Evolutionary conservation across 805 yeast species (phyloP).

Genomic region (Lipomyces mesembrius): DNA sequence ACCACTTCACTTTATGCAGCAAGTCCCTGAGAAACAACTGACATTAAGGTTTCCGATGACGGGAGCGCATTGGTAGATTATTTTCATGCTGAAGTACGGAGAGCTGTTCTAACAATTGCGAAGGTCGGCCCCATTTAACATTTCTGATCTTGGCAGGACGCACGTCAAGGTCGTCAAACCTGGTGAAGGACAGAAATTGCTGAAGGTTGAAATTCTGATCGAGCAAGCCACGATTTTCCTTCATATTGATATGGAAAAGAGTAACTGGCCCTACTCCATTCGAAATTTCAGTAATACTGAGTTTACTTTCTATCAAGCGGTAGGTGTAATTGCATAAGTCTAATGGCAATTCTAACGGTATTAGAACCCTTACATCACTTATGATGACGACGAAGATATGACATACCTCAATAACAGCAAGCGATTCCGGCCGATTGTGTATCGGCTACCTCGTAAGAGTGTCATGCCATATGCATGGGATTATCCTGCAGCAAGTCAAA

Average conservation of each 20-base stretch:
- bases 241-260: conserved; percentile 69
- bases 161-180: conserved; percentile 70
- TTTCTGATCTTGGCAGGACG: conserved; percentile 82
- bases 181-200: conserved; percentile 62
- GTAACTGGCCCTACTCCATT: conserved; percentile 90
- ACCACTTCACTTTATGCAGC: conserved; percentile 59
- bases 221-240: conserved; percentile 84
- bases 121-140: conserved; percentile 90
- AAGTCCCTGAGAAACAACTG: conserved; percentile 61
- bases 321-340: conserved; percentile 3
- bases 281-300: conserved; percentile 89
- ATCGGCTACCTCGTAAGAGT: conserved; percentile 82
- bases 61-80: conserved; percentile 26
- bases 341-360: neutral
- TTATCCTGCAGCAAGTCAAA: conserved; percentile 85
- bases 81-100: neutral
- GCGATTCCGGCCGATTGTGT: conserved; percentile 73
- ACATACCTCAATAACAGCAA: conserved; percentile 15
- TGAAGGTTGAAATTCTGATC: conserved; percentile 73
- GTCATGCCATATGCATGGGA: conserved; percentile 99
- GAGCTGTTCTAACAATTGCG: conserved; percentile 51
- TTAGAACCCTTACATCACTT: conserved; percentile 35
- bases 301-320: conserved; percentile 82
- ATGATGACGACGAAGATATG: conserved; percentile 64
- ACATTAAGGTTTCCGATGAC: conserved; percentile 57